Evolutionary conservation across 169 alveolate genomes (phyloP), one percentile per base, ranked within the genome.

Genomic region (Ichthyophthirius multifiliis): DNA sequence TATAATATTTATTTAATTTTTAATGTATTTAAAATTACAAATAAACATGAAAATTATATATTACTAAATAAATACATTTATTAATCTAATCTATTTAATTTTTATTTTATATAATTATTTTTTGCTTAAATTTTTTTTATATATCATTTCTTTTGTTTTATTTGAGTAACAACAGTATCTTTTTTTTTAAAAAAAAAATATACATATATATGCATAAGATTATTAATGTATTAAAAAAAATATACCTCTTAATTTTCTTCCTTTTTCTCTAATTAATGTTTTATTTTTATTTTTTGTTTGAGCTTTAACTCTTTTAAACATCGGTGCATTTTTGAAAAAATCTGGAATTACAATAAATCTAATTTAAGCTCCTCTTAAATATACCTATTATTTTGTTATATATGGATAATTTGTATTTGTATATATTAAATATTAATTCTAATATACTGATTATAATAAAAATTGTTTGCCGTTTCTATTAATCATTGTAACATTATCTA

Each of bases 251-350:
- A 71, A 65, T 55, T 81, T 47, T 71, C 86, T 67, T 7, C 82
- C 82, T 20, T 81, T 71, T 43, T 81, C 86, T 73, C 86, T 81
- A 30, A 71, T 67, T 62, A 62, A 23, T 13, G 44, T 3, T 48
- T 71, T 81, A 18, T 71, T 71, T 43, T 81, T 81, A 39, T 71
- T 48, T 43, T 81, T 81, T 4, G 81, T 76, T 71, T 81, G 39
- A 2, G 86, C 86, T 82, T 83, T 86, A 20, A 94, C 85, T 76
- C 93, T 88, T 65, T 97, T 98, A 89, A 99, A 99, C 99, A 98
- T 98, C 9, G 99, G 99, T 3, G 99, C 99, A 87, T 98, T 98
- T 84, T 98, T 96, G 13, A 99, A 94, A 99, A 98, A 98, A 85
- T 99, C 99, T 9, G 99, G 99, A 84, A 98, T 96, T 18, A 98